These are phyloP conservation scores for Protomyces inouyei DNA, from an alignment of 1,139 yeast species.

Conservation along the genomic window DNA sequence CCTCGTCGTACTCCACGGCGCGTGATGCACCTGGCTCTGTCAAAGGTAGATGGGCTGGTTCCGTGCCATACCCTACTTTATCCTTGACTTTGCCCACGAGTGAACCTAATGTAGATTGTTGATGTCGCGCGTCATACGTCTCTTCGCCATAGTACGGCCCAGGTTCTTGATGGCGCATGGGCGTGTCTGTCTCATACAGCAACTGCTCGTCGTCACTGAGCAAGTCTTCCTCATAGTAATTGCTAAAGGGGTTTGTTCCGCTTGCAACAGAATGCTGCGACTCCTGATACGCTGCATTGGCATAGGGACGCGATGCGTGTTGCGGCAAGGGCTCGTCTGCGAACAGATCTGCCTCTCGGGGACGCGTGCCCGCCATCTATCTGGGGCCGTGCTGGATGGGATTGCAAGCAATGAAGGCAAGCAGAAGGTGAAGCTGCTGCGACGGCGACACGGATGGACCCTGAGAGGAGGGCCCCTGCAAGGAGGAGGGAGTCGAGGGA, in stretches of 20 bases:
- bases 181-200: background rate
- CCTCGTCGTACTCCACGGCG: background rate
- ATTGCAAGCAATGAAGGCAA: too few species aligned
- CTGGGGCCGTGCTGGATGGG: too few species aligned
- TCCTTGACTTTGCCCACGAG: conserved; percentile 16
- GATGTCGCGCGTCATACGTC: background rate
- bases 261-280: conserved; percentile 18
- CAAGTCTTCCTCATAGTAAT: conserved; percentile 22
- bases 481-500: background rate
- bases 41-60: conserved; percentile 29
- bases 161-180: background rate
- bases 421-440: too few species aligned
- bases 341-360: background rate
- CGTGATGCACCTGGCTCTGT: conserved; percentile 23
- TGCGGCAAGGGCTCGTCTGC: background rate
- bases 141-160: background rate
- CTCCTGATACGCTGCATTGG: conserved; percentile 4
- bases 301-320: background rate
- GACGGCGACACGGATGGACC: too few species aligned
- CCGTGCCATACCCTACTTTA: conserved; percentile 4
- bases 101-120: conserved; percentile 11
- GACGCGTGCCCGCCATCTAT: background rate
- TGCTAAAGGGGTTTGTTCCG: conserved; percentile 21
- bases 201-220: conserved; percentile 15
- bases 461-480: too few species aligned